Evolutionary conservation across 2,329 filamentous ascomycete species (phyloP).

Genomic region (Chrysosporium queenslandicum): DNA sequence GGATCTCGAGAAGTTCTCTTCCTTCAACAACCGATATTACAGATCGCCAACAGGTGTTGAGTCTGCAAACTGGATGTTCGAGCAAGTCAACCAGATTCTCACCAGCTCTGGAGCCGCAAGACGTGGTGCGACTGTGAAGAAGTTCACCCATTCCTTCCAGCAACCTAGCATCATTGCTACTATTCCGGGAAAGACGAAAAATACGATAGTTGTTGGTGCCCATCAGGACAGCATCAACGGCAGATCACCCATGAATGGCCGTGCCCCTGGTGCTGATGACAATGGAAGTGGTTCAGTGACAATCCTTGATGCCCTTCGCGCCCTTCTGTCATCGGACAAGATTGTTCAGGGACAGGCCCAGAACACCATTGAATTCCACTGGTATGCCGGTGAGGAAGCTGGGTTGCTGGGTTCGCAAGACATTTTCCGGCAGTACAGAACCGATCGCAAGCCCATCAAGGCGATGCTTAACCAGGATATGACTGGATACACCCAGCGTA

Average conservation of each 20-base stretch:
- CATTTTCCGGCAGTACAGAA: conserved; percentile 6
- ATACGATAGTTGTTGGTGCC: conserved; percentile 10
- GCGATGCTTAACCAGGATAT: conserved; percentile 13
- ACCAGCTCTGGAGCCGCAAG: neutral
- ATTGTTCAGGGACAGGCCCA: conserved; percentile 3
- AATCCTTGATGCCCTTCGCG: conserved; percentile 4
- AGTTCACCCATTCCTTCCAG: conserved; percentile 6
- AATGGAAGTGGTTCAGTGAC: conserved; percentile 9
- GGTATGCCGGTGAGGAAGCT: conserved; percentile 12
- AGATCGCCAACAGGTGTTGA: conserved; percentile 1
- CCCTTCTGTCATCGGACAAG: conserved; percentile 2
- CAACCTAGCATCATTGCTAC: conserved; percentile 9
- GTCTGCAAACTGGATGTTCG: conserved; percentile 9
- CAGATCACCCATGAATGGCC: neutral
- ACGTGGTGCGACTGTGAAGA: neutral
- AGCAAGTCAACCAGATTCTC: neutral
- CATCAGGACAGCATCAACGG: conserved; percentile 12
- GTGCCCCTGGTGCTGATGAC: conserved; percentile 12
- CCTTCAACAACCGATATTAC: conserved; percentile 11
- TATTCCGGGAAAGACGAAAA: conserved; percentile 8
- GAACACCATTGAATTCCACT: conserved; percentile 14
- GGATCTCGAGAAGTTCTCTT: conserved; percentile 5
- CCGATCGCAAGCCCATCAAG: conserved; percentile 3
- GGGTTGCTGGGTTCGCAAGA: conserved; percentile 9
- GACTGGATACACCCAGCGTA: conserved; percentile 6